Evolutionary conservation across 73 alveolate genomes (phyloP).

Genomic region (Paraurostyla sp.): DNA sequence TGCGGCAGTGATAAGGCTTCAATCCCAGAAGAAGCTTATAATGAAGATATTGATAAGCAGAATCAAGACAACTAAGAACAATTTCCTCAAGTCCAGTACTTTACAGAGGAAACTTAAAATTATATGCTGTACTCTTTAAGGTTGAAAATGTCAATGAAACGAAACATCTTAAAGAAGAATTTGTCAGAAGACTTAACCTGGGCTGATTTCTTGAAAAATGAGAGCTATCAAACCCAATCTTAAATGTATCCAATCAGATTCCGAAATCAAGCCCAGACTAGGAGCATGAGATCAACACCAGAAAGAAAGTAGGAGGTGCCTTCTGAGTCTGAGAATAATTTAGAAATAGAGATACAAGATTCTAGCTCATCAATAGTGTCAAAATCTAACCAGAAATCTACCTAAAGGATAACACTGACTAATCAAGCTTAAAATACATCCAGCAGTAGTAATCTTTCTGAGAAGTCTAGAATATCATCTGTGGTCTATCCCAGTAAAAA

Average conservation of each 20-base stretch:
- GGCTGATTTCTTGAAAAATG: constrained; percentile 57
- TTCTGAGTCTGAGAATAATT: neutral
- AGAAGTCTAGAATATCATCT: constrained; percentile 44
- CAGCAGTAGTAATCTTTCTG: constrained; percentile 46
- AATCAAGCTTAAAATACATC: neutral
- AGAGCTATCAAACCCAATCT: neutral
- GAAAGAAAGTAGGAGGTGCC: constrained; percentile 43
- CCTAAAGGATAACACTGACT: neutral
- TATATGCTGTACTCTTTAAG: constrained; percentile 3
- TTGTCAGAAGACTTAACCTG: constrained; percentile 56
- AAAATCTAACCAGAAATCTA: no score
- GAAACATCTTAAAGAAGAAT: constrained; percentile 40
- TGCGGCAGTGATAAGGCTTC: neutral
- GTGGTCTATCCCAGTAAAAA: constrained; percentile 55
- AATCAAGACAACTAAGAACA: neutral
- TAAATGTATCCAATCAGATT: neutral
- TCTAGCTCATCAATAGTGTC: no score
- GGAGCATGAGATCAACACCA: constrained; percentile 60
- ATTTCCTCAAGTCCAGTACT: neutral
- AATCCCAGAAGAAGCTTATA: neutral
- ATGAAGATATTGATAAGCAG: neutral
- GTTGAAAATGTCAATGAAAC: constrained; percentile 60
- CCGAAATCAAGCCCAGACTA: neutral
- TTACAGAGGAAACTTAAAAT: constrained; percentile 8
- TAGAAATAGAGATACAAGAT: neutral